Evolutionary conservation across 176 grass and related monocot genomes (phyloP).

Genomic region (Luzula sylvatica): DNA sequence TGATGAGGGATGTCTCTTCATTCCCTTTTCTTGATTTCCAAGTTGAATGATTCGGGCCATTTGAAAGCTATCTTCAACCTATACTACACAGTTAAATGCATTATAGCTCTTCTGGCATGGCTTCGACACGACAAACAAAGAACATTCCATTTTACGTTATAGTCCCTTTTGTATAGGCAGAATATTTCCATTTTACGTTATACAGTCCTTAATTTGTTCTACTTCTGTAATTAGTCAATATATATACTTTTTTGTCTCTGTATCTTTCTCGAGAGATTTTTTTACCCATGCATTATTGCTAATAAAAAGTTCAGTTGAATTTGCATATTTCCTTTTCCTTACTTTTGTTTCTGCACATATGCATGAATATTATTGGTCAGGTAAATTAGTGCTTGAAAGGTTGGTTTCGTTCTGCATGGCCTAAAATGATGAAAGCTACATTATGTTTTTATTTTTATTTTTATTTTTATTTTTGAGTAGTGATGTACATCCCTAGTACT

Average conservation of each 20-base stretch:
- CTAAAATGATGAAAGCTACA: slow-evolving; percentile 19
- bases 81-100: slow-evolving; percentile 7
- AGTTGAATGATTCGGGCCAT: slow-evolving; percentile 68
- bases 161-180: too few relatives aligned
- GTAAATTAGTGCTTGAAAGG: slow-evolving; percentile 8
- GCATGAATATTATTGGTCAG: slow-evolving; percentile 4
- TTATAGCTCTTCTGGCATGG: slow-evolving; percentile 6
- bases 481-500: too few relatives aligned
- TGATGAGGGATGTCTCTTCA: slow-evolving; percentile 93
- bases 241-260: not conserved
- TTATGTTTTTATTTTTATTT: too few relatives aligned
- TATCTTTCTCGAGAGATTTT: not conserved
- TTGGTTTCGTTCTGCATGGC: slow-evolving; percentile 1
- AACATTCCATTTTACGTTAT: too few relatives aligned
- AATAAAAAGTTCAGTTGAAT: slow-evolving; percentile 16
- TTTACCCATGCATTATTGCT: slow-evolving; percentile 14
- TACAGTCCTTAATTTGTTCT: slow-evolving; percentile 15
- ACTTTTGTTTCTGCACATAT: not conserved
- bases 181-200: too few relatives aligned
- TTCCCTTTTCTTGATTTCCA: slow-evolving; percentile 99
- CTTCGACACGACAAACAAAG: too few relatives aligned
- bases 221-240: slow-evolving; percentile 23
- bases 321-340: not conserved
- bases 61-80: slow-evolving; percentile 22
- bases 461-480: too few relatives aligned